Conservation (phyloP, 2,329 filamentous ascomycete species). For the Pseudogymnoascus sp. region DNA sequence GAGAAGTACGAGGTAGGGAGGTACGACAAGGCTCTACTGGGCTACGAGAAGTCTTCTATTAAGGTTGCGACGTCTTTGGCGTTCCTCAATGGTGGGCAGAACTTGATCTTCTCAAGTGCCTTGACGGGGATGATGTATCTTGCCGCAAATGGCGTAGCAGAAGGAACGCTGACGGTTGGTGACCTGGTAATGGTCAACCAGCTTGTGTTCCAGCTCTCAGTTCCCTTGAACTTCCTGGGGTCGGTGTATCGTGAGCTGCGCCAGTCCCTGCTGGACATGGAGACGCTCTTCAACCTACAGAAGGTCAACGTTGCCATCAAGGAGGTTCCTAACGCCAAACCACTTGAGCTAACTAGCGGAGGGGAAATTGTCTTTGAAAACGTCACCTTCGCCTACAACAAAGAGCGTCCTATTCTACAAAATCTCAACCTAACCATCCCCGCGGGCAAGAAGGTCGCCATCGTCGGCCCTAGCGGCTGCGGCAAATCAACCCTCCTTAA, state of each 20-base stretch:
- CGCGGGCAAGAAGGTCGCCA: conserved; percentile 89
- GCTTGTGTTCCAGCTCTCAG: conserved; percentile 93
- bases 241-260: conserved; percentile 93
- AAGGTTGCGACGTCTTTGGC: conserved; percentile 92
- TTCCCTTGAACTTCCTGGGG: conserved; percentile 95
- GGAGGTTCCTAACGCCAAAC: conserved; percentile 66
- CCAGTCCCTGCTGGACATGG: conserved; percentile 95
- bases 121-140: conserved; percentile 98
- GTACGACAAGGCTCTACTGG: conserved; percentile 78
- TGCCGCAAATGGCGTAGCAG: conserved; percentile 80
- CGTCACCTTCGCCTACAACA: conserved; percentile 86
- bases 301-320: conserved; percentile 88
- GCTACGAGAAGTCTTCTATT: conserved; percentile 91
- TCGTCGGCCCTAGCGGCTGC: conserved; percentile 91
- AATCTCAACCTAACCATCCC: conserved; percentile 84
- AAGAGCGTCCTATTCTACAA: conserved; percentile 77
- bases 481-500: conserved; percentile 91
- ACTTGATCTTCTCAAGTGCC: conserved; percentile 91
- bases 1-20: conserved; percentile 87
- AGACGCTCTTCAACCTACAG: conserved; percentile 93
- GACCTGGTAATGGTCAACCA: conserved; percentile 99
- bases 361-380: conserved; percentile 94
- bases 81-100: conserved; percentile 90
- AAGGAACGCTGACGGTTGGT: conserved; percentile 76
- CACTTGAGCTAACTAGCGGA: conserved; percentile 64